Evolutionary conservation across 2,329 filamentous ascomycete genomes (phyloP).

Genomic region (Sclerotinia glacialis): DNA sequence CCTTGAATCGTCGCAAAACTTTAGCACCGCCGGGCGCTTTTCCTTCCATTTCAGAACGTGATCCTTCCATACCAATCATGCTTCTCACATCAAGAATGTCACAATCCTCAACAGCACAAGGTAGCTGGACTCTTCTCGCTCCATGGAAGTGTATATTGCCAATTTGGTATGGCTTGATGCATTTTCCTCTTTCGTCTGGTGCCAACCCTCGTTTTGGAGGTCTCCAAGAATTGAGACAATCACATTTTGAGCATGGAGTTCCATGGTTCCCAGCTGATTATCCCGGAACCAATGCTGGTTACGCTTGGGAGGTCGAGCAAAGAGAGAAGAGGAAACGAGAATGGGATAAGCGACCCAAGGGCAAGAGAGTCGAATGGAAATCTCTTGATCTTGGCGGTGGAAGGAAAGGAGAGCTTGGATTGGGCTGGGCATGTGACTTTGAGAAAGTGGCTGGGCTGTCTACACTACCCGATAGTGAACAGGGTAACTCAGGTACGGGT

Average conservation of each 20-base stretch:
- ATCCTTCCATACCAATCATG: conserved; percentile 76
- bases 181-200: conserved; percentile 74
- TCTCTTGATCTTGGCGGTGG: conserved; percentile 70
- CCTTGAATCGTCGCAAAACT: conserved; percentile 73
- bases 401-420: conserved; percentile 77
- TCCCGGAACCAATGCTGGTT: conserved; percentile 74
- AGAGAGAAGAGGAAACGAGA: conserved; percentile 55
- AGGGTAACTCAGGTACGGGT: conserved; percentile 5
- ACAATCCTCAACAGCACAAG: conserved; percentile 52
- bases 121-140: conserved; percentile 77
- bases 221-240: conserved; percentile 72
- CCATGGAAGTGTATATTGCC: conserved; percentile 88
- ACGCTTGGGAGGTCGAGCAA: conserved; percentile 71
- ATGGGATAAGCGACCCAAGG: conserved; percentile 78
- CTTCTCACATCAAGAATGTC: conserved; percentile 59
- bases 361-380: conserved; percentile 74
- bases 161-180: conserved; percentile 83
- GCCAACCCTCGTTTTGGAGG: conserved; percentile 82
- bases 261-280: conserved; percentile 88
- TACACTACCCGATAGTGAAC: conserved; percentile 18
- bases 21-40: conserved; percentile 60
- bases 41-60: conserved; percentile 55
- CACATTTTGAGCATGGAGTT: conserved; percentile 72
- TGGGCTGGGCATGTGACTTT: conserved; percentile 82
- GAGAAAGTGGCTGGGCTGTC: conserved; percentile 44